A percentile compares a stretch with the other conserved stretches of the same genome.
phyloP scores from a whole-genome alignment of 78 protist species.

The Trichosphaerium sp. region DNA sequence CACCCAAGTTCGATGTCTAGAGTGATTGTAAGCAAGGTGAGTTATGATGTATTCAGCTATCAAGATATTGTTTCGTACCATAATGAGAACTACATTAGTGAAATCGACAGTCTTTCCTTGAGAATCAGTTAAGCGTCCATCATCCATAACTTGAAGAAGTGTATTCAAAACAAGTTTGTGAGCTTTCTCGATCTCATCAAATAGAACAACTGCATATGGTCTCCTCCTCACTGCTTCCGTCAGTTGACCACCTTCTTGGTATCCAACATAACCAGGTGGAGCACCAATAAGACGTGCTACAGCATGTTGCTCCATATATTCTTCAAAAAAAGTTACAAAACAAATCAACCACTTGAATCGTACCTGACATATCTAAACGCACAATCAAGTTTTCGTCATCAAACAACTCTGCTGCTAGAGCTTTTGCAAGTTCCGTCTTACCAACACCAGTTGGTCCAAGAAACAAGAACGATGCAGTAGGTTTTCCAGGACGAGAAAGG shows the following conservation, averaged over 20 bases:
- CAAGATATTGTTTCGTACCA: background rate
- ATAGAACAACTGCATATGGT: constrained; percentile 80
- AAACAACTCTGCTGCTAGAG: constrained; percentile 69
- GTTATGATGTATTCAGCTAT: background rate
- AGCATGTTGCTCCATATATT: constrained; percentile 77
- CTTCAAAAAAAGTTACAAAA: constrained; percentile 9
- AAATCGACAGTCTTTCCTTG: constrained; percentile 79
- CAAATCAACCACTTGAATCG: background rate
- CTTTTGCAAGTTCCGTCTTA: constrained; percentile 91
- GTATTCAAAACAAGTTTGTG: constrained; percentile 35
- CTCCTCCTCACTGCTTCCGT: constrained; percentile 84
- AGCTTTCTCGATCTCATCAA: constrained; percentile 94
- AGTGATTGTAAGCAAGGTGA: background rate
- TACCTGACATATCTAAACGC: constrained; percentile 77
- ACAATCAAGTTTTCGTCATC: constrained; percentile 63
- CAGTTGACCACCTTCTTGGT: constrained; percentile 90
- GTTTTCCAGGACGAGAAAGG: constrained; percentile 37
- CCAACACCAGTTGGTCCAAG: constrained; percentile 84
- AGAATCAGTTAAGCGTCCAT: constrained; percentile 85
- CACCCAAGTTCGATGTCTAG: too few relatives aligned
- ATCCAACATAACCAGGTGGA: constrained; percentile 94
- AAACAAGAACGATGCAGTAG: constrained; percentile 71
- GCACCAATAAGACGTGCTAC: constrained; percentile 87
- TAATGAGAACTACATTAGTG: background rate
- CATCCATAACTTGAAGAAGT: constrained; percentile 61